Percentiles rank a stretch among this genome's conserved stretches.
Conservation (phyloP, 169 alveolate species). For the Plasmodium ovale region DNA sequence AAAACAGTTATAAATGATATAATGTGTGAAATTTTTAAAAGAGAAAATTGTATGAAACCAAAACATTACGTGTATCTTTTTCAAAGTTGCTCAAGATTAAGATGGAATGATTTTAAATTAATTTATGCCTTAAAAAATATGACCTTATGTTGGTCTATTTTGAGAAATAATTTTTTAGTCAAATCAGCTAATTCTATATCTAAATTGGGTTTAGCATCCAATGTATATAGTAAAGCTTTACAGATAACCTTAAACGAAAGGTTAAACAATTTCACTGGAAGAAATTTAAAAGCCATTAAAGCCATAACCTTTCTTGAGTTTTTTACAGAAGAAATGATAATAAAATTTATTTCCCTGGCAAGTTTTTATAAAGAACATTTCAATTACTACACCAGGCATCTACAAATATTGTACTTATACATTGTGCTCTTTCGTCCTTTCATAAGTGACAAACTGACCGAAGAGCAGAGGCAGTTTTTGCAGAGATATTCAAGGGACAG, state of each 20-base stretch:
- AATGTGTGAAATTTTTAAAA: constrained; percentile 74
- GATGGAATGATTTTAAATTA: constrained; percentile 80
- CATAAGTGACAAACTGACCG: constrained; percentile 24
- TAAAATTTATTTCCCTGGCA: constrained; percentile 76
- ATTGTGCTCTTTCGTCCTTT: constrained; percentile 34
- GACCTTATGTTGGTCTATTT: constrained; percentile 86
- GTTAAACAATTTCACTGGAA: constrained; percentile 77
- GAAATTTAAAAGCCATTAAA: constrained; percentile 10
- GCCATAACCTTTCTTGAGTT: constrained; percentile 80
- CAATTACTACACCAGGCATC: constrained; percentile 79
- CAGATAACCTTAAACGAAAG: constrained; percentile 79
- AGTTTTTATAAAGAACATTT: constrained; percentile 80
- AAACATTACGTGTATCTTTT: constrained; percentile 85
- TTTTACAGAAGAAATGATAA: constrained; percentile 82
- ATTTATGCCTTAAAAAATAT: constrained; percentile 83
- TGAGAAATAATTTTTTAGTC: constrained; percentile 83
- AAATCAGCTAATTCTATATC: constrained; percentile 83
- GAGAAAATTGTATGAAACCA: constrained; percentile 85
- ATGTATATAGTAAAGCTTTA: constrained; percentile 79
- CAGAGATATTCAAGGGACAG: constrained; percentile 38
- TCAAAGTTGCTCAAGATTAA: constrained; percentile 81
- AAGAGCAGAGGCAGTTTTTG: constrained; percentile 38
- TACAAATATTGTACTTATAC: constrained; percentile 80
- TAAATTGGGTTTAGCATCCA: constrained; percentile 80
- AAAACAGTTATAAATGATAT: constrained; percentile 51